Base-by-base conservation (phyloP, 371 early-diverging fungal species). In the Chytridium lagenaria region DNA sequence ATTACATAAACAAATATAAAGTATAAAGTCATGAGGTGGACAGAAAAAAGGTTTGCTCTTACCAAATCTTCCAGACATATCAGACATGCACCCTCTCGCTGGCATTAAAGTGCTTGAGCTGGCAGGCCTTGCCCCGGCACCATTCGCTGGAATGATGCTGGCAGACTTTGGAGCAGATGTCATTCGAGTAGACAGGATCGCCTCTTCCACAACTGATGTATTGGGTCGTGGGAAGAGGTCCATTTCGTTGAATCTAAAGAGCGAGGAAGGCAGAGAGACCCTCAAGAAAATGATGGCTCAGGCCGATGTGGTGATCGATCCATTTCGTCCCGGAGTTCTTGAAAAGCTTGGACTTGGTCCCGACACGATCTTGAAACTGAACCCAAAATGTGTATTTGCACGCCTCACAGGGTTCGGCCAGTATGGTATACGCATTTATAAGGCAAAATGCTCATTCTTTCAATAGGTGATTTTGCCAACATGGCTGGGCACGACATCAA, bases 401-500 rank as follows among this genome's bases (percentile, higher is more conserved):
- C 78, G 92, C 16, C 72, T 92, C 67, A 91, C 90, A 23, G 93
- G 93, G 1, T 93, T 85, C 77, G 92, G 92, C 2, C 93, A 91
- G 68, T 65, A 72, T 7, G 91, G 92, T 31, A 55, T 74, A 28
- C 34, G 34, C 44, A 16, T 2, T 66, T 31, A 34, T 63, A 19
- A 31, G 10, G 2, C 3, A 7, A 50, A n/a, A 12, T n/a, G 30
- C 36, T 2, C 57, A 15, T 37, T 12, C 69, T 26, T 59, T 37
- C 23, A 49, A 34, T 65, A 79, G 80, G 79, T 2, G 75, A 74
- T 28, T 80, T 76, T 37, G 83, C 90, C 19, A 76, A 79, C 40
- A 85, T 85, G 74, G 93, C 93, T 1, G 93, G 92, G 0, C 93
- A 93, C 71, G 93, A 93, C 74, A 88, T 92, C 69, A 93, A 92